These are phyloP conservation scores for Eleusine coracana DNA, from an alignment of 176 grass and related monocot genomes.

Conservation along the genomic window DNA sequence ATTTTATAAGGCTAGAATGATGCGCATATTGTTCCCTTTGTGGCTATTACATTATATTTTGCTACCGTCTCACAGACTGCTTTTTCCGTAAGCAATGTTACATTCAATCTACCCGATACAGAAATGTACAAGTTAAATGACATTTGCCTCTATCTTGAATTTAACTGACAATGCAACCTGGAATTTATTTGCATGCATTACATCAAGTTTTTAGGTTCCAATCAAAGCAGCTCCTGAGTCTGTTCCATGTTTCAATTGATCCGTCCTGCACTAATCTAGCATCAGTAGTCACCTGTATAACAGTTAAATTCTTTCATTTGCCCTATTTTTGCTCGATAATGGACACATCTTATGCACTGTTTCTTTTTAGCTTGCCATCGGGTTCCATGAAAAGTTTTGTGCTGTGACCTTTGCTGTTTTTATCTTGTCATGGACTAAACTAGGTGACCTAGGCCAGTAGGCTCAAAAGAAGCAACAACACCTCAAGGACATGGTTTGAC, in stretches of 20 bases:
- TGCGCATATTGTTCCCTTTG: background rate
- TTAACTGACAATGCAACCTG: background rate
- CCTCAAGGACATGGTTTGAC: background rate
- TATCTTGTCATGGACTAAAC: background rate
- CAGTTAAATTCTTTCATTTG: background rate
- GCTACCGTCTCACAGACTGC: background rate
- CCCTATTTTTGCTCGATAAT: conserved; percentile 3
- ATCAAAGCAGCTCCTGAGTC: background rate
- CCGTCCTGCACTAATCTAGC: background rate
- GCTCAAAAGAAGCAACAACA: background rate
- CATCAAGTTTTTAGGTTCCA: background rate
- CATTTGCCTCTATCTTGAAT: background rate
- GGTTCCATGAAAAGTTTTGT: background rate
- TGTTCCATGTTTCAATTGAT: conserved; percentile 5
- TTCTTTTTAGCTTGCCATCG: background rate
- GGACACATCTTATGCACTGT: background rate
- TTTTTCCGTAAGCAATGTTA: background rate
- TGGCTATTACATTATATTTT: background rate
- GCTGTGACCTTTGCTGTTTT: background rate
- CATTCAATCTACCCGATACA: background rate
- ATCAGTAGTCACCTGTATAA: conserved; percentile 9
- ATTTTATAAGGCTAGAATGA: background rate
- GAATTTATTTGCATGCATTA: background rate
- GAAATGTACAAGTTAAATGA: background rate
- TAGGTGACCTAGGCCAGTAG: background rate